Percentiles rank a stretch among this genome's conserved stretches.
Evolutionary conservation across 2,329 filamentous ascomycete genomes (phyloP).

Genomic region (Purpureocillium takamizusanense): DNA sequence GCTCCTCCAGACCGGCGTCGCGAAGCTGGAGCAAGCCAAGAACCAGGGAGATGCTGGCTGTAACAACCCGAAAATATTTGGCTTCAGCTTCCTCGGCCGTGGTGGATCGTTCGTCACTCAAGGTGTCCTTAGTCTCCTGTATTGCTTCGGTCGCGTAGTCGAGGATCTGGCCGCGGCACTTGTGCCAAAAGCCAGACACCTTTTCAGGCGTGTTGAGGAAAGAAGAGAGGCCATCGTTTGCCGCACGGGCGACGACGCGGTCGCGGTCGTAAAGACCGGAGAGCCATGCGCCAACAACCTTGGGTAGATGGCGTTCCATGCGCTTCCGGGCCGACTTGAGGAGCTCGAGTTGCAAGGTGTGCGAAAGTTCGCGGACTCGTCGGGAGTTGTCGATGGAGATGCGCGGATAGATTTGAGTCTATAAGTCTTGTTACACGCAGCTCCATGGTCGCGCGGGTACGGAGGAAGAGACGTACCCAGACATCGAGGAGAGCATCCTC

Average conservation of each 20-base stretch:
- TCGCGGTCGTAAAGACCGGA: slow-evolving; percentile 84
- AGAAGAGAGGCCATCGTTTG: slow-evolving; percentile 62
- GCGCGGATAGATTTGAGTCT: slow-evolving; percentile 82
- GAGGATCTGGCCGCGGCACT: slow-evolving; percentile 72
- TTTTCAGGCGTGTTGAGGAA: slow-evolving; percentile 80
- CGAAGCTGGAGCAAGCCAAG: slow-evolving; percentile 41
- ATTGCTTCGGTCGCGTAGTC: slow-evolving; percentile 75
- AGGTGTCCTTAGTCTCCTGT: slow-evolving; percentile 67
- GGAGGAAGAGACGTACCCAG: slow-evolving; percentile 52
- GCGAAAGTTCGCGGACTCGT: slow-evolving; percentile 78
- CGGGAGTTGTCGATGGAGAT: slow-evolving; percentile 84
- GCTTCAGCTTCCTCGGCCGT: slow-evolving; percentile 76
- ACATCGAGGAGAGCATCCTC: slow-evolving; percentile 80
- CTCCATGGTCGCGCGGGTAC: too few relatives aligned
- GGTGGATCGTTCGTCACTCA: slow-evolving; percentile 84
- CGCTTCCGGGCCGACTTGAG: slow-evolving; percentile 64
- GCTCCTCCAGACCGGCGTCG: slow-evolving; percentile 46
- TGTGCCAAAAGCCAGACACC: slow-evolving; percentile 63
- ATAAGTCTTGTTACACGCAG: too few relatives aligned
- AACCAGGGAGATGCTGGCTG: slow-evolving; percentile 45
- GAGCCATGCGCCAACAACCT: slow-evolving; percentile 81
- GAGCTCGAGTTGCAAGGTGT: slow-evolving; percentile 59
- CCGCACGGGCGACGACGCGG: slow-evolving; percentile 64
- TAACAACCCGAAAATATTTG: slow-evolving; percentile 72
- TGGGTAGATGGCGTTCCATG: slow-evolving; percentile 70